phyloP scores from a whole-genome alignment of 805 yeast species.

The Alloascoidea africana region DNA sequence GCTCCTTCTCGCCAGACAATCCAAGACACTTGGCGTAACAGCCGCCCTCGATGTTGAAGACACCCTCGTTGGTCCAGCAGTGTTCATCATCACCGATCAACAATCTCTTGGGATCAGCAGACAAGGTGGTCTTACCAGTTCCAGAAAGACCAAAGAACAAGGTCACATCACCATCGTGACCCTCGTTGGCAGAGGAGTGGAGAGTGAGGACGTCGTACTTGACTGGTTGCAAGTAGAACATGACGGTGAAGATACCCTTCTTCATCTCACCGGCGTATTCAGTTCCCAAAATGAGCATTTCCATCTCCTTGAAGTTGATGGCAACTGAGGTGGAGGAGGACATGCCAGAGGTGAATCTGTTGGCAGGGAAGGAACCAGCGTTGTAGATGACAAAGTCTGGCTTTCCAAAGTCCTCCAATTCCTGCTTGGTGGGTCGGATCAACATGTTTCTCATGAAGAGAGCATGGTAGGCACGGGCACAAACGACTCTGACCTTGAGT shows the following conservation, averaged over 20 bases:
- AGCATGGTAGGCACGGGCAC: constrained; percentile 98
- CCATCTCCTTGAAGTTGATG: constrained; percentile 94
- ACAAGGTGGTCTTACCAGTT: constrained; percentile 94
- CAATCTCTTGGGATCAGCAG: constrained; percentile 89
- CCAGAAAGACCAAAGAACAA: constrained; percentile 95
- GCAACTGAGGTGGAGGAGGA: constrained; percentile 91
- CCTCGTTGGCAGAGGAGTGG: constrained; percentile 93
- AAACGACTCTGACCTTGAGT: constrained; percentile 86
- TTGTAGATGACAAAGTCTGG: constrained; percentile 98
- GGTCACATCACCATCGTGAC: constrained; percentile 76
- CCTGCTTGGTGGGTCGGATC: constrained; percentile 87
- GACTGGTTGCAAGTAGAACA: constrained; percentile 97
- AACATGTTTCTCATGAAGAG: constrained; percentile 96
- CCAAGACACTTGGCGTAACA: constrained; percentile 97
- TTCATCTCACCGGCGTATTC: constrained; percentile 99
- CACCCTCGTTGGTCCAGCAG: constrained; percentile 98
- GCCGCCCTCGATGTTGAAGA: constrained; percentile 98
- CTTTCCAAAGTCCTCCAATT: constrained; percentile 79
- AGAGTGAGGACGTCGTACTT: constrained; percentile 81
- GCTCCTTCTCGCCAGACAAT: constrained; percentile 82
- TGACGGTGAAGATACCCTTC: constrained; percentile 96
- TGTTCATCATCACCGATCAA: constrained; percentile 98
- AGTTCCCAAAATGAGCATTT: constrained; percentile 96
- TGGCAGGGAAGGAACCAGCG: constrained; percentile 98
- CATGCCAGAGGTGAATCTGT: constrained; percentile 93